Conservation (phyloP, 2,329 filamentous ascomycete genomes). For the Colletotrichum liriopes region DNA sequence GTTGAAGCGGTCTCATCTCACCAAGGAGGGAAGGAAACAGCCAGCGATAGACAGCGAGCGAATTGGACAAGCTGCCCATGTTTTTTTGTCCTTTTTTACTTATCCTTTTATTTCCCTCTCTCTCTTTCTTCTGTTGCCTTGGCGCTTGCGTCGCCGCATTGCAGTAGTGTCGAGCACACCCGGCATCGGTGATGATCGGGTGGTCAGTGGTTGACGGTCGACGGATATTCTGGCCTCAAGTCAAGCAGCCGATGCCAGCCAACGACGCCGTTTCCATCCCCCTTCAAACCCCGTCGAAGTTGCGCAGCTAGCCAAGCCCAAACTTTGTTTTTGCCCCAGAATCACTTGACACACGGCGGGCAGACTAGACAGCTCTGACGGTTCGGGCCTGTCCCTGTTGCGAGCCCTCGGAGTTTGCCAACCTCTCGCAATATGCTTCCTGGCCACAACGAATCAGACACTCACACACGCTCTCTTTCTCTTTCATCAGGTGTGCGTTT, state of each 20-base stretch:
- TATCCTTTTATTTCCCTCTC: too few species aligned
- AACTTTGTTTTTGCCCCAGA: slow-evolving; percentile 35
- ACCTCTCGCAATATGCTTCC: slow-evolving; percentile 7
- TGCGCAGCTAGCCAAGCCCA: background rate
- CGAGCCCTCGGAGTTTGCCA: background rate
- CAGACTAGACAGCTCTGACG: slow-evolving; percentile 12
- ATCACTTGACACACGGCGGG: slow-evolving; percentile 33
- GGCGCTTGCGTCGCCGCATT: slow-evolving; percentile 18
- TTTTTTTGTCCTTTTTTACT: too few species aligned
- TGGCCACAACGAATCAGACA: slow-evolving; percentile 4
- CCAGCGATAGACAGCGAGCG: background rate
- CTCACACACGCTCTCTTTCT: background rate
- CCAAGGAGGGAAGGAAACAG: background rate
- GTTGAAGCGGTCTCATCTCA: slow-evolving; percentile 4
- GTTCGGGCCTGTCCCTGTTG: slow-evolving; percentile 19
- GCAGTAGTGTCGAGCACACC: background rate
- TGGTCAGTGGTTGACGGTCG: background rate
- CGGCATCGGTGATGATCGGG: slow-evolving; percentile 2
- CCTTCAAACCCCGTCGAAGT: background rate
- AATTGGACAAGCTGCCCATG: slow-evolving; percentile 15
- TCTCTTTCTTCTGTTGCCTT: slow-evolving; percentile 9
- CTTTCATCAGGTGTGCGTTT: background rate
- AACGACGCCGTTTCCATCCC: slow-evolving; percentile 12
- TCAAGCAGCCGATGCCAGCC: slow-evolving; percentile 13
- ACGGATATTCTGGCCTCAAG: slow-evolving; percentile 4